Percentiles rank a stretch among this genome's conserved stretches.
These are phyloP conservation scores for Fusarium veterinarium DNA, from an alignment of 2,329 filamentous ascomycete species.

Conservation along the genomic window DNA sequence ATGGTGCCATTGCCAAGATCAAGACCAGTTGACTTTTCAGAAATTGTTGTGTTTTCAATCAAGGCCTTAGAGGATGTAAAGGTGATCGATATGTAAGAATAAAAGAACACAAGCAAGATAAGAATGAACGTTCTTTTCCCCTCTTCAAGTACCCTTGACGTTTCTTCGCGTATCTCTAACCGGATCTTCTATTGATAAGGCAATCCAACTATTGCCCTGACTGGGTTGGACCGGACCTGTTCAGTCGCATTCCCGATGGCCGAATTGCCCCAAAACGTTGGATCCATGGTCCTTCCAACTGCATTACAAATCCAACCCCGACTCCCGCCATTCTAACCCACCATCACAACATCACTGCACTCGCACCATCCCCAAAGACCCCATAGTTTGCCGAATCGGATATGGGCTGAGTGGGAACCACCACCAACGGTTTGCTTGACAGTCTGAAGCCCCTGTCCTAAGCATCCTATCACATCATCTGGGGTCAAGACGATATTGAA, in stretches of 20 bases:
- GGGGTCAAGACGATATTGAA: constrained; percentile 7
- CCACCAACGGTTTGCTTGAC: background rate
- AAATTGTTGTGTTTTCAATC: background rate
- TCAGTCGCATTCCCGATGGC: constrained; percentile 35
- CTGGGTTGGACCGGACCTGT: constrained; percentile 8
- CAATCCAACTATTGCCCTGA: constrained; percentile 9
- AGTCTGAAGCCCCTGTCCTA: constrained; percentile 2
- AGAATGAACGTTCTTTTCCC: constrained; percentile 1
- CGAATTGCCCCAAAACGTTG: constrained; percentile 22
- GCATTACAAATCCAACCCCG: constrained; percentile 45
- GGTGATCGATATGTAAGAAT: background rate
- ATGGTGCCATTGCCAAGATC: constrained; percentile 32
- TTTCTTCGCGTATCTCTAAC: constrained; percentile 11
- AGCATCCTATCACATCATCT: background rate
- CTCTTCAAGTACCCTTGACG: constrained; percentile 31
- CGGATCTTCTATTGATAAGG: constrained; percentile 6
- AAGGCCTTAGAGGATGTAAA: background rate
- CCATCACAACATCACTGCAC: constrained; percentile 39
- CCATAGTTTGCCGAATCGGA: constrained; percentile 28
- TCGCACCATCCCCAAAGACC: constrained; percentile 26
- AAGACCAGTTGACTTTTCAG: background rate
- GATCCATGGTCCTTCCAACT: constrained; percentile 8
- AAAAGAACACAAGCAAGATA: constrained; percentile 14
- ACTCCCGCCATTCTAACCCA: constrained; percentile 38
- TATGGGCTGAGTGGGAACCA: constrained; percentile 22